A percentile compares a stretch with the other conserved stretches of the same genome.
Conservation (phyloP, 306 rosid genomes). For the Begonia masoniana region DNA sequence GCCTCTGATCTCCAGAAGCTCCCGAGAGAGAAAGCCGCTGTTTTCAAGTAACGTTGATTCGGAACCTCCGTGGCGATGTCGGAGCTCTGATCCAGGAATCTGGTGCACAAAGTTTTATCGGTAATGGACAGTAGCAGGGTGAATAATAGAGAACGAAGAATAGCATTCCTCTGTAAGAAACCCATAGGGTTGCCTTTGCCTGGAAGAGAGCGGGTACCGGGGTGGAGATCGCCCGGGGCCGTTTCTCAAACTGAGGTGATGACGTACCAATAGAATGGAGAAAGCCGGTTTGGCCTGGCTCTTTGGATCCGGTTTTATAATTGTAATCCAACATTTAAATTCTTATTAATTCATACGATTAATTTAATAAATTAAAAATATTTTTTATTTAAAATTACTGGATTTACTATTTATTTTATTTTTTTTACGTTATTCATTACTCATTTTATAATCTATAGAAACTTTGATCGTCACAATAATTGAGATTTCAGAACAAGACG, state of each 20-base stretch:
- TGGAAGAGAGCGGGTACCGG: neutral
- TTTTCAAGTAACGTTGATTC: slow-evolving; percentile 26
- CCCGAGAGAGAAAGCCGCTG: slow-evolving; percentile 71
- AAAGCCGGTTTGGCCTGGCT: neutral
- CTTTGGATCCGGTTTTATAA: neutral
- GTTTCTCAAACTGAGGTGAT: too few species aligned
- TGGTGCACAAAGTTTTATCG: slow-evolving; percentile 25
- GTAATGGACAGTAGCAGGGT: slow-evolving; percentile 15
- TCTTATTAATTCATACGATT: too few species aligned
- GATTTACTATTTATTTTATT: too few species aligned
- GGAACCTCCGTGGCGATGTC: slow-evolving; percentile 20
- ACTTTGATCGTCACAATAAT: neutral
- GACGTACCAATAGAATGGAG: too few species aligned
- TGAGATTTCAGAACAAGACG: neutral
- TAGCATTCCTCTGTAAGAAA: slow-evolving; percentile 9
- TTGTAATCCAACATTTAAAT: too few species aligned
- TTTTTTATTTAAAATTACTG: too few species aligned
- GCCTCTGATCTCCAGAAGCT: slow-evolving; percentile 98
- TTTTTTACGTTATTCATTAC: too few species aligned
- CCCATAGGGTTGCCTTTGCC: slow-evolving; percentile 34
- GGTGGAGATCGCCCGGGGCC: neutral
- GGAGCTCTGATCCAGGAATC: slow-evolving; percentile 51
- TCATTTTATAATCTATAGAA: too few species aligned
- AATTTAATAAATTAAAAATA: too few species aligned
- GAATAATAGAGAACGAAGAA: slow-evolving; percentile 7